Percentiles rank a stretch among this genome's conserved stretches.
phyloP scores from a whole-genome alignment of 169 alveolate genomes.

The Eimeria mitis region DNA sequence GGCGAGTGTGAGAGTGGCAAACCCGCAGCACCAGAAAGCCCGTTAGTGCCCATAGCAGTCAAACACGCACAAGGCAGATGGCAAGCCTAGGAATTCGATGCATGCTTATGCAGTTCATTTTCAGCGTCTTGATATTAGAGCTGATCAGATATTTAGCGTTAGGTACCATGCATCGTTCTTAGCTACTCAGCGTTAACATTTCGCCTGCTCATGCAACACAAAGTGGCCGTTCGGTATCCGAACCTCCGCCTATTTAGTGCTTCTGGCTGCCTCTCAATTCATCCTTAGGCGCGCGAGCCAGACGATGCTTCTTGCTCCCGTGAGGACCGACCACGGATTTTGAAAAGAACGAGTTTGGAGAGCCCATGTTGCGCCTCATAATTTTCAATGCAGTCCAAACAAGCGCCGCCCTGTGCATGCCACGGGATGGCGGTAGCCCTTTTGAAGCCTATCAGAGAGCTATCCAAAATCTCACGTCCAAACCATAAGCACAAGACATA shows the following conservation, averaged over 20 bases:
- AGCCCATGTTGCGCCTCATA: not conserved
- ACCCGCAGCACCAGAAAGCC: not conserved
- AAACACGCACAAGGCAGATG: not conserved
- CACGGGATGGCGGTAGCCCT: not conserved
- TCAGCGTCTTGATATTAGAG: not conserved
- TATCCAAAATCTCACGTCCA: not conserved
- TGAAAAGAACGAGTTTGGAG: not conserved
- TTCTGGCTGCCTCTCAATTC: not conserved
- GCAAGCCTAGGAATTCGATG: not conserved
- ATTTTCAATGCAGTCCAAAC: not conserved
- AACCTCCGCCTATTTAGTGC: not conserved
- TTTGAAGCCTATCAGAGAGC: not conserved
- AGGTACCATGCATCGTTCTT: not conserved
- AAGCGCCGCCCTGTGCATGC: not conserved
- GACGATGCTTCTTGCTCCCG: not conserved
- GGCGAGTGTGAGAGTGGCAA: not conserved
- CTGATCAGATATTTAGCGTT: not conserved
- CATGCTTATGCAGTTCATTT: not conserved
- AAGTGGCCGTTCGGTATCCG: not conserved
- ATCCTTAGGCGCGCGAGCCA: not conserved
- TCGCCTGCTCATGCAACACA: not conserved
- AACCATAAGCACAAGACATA: not conserved
- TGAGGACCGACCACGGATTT: not conserved
- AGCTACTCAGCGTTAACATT: not conserved
- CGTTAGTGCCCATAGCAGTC: not conserved